Evolutionary conservation across 192 early-diverging fungal species (phyloP), one percentile per base, ranked within the genome.

Genomic region (Borealophlyctis nickersoniae): DNA sequence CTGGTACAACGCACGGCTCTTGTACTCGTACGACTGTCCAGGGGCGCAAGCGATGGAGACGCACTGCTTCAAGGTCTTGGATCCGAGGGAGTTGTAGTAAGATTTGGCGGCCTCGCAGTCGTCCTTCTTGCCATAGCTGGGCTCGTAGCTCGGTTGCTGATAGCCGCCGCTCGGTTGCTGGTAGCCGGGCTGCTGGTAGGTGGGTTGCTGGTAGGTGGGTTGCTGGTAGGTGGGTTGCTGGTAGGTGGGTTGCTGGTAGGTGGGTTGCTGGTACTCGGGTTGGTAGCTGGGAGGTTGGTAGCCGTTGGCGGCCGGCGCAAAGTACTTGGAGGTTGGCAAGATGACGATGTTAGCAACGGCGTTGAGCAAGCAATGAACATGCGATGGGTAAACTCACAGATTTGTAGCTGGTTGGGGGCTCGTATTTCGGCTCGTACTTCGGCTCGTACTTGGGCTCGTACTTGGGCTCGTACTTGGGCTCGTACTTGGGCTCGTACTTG

Each of bases 41-140:
- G 56, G 57, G 30, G 28, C 52, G 66, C 66, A 67, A 7, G 66
- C 66, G 27, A 67, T 58, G 56, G 39, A 62, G 33, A 34, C 49
- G 66, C 66, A 67, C 35, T 67, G 66, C 4, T 35, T 67, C 48
- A 67, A 35, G 3, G 66, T 67, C 13, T 28, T 11, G n/a, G 66
- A 67, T 30, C 49, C 29, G 49, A 58, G 58, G 28, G 36, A n/a
- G 9, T 67, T 19, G 57, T 52, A 59, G 66, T 67, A 32, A 3
- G 24, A 33, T 23, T 9, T 52, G 19, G 62, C 62, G 32, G 50
- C 34, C 35, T 63, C 33, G 24, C 30, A 54, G 23, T 54, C 53
- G 23, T 54, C 27, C 53, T 54, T 54, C 11, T 54, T 23, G 53
- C 26, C n/a, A n/a, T n/a, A n/a, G n/a, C n/a, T n/a, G n/a, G n/a